These are phyloP conservation scores for Claviceps sp. DNA, from an alignment of 2,329 filamentous ascomycete species.

Conservation along the genomic window DNA sequence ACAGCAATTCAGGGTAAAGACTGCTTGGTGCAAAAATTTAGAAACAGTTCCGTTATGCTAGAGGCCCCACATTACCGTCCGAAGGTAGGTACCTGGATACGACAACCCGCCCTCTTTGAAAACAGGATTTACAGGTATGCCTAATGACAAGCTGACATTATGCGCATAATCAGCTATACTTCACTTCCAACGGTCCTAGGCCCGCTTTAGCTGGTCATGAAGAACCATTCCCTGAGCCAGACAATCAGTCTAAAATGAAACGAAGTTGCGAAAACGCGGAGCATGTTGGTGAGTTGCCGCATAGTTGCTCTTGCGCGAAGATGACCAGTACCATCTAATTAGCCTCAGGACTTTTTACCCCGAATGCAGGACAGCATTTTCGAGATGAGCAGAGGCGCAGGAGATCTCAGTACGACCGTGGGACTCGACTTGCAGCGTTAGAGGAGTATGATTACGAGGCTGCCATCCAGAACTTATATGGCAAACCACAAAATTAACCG, in stretches of 20 bases:
- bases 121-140: background rate
- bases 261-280: conserved; percentile 78
- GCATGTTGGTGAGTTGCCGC: conserved; percentile 53
- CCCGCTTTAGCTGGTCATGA: conserved; percentile 52
- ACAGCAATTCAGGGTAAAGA: conserved; percentile 83
- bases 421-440: conserved; percentile 56
- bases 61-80: conserved; percentile 72
- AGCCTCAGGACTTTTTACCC: conserved; percentile 62
- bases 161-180: conserved; percentile 31
- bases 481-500: conserved; percentile 4
- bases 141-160: background rate
- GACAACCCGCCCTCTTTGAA: background rate
- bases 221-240: conserved; percentile 61
- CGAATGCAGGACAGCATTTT: conserved; percentile 59
- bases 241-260: conserved; percentile 80
- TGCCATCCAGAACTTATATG: conserved; percentile 26
- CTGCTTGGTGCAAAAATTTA: conserved; percentile 84
- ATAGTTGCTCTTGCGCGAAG: background rate
- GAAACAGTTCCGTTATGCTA: conserved; percentile 92
- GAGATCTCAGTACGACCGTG: conserved; percentile 68
- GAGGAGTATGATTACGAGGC: conserved; percentile 46
- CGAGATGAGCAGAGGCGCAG: conserved; percentile 65
- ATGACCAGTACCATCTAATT: background rate
- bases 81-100: conserved; percentile 41
- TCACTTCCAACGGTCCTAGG: conserved; percentile 32